These are phyloP conservation scores for Wickerhamomyces hampshirensis DNA, from an alignment of 805 yeast genomes.

Conservation along the genomic window DNA sequence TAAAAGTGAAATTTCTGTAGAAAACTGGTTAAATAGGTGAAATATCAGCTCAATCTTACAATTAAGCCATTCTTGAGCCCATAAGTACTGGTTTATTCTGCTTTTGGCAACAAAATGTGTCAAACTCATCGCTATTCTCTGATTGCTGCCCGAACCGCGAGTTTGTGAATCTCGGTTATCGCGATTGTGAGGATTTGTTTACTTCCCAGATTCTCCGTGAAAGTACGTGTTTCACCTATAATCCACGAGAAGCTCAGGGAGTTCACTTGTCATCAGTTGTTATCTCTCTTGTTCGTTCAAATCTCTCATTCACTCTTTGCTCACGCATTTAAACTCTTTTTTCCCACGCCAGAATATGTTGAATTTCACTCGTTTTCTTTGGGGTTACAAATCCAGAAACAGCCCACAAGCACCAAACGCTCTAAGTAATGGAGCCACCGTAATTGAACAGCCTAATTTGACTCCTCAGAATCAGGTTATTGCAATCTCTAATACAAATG, in stretches of 20 bases:
- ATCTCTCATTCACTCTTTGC: too few relatives aligned
- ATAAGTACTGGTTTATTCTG: neutral
- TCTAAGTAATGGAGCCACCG: too few relatives aligned
- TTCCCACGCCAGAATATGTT: neutral
- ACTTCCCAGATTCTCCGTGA: neutral
- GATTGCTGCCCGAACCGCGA: neutral
- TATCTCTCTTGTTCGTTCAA: too few relatives aligned
- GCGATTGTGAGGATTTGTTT: neutral
- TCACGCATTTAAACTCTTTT: neutral
- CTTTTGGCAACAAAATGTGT: neutral
- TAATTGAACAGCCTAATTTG: conserved; percentile 3
- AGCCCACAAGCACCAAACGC: too few relatives aligned
- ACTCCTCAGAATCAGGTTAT: conserved; percentile 18
- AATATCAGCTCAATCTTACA: neutral
- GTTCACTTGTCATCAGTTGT: too few relatives aligned
- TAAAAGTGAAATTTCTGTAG: neutral
- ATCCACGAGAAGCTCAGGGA: too few relatives aligned
- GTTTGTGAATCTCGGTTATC: too few relatives aligned
- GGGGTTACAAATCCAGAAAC: neutral
- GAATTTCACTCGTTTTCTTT: neutral
- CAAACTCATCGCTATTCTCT: neutral
- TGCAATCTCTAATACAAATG: conserved; percentile 20
- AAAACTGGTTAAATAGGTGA: too few relatives aligned
- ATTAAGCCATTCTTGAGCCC: neutral
- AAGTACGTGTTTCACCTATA: neutral